Evolutionary conservation across 371 early-diverging fungal species (phyloP).

Genomic region (Coelomomyces lativittatus): DNA sequence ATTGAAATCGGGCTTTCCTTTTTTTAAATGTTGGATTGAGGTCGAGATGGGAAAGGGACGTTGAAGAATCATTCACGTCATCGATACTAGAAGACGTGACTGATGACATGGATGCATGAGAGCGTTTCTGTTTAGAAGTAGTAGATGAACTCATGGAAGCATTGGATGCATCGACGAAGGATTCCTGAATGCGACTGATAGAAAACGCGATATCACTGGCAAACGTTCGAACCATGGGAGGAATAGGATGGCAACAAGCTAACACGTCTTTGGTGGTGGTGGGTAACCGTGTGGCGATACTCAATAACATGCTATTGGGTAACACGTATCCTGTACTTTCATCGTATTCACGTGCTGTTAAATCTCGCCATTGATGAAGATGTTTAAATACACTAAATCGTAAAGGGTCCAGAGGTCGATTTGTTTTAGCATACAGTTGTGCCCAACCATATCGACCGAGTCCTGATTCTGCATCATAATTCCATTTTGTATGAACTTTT

Average conservation of each 20-base stretch:
- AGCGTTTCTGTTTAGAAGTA: too few species aligned
- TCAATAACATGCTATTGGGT: constrained; percentile 72
- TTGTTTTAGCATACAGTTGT: constrained; percentile 41
- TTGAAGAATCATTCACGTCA: too few species aligned
- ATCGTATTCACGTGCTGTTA: constrained; percentile 71
- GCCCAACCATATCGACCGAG: constrained; percentile 61
- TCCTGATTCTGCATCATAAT: constrained; percentile 57
- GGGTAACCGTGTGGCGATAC: constrained; percentile 59
- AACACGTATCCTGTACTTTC: constrained; percentile 63
- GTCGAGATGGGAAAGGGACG: too few species aligned
- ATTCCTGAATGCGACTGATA: constrained; percentile 18
- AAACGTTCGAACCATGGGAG: constrained; percentile 64
- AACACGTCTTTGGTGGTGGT: constrained; percentile 46
- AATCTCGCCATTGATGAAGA: constrained; percentile 79
- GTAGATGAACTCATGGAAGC: background rate
- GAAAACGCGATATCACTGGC: constrained; percentile 52
- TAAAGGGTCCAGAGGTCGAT: constrained; percentile 34
- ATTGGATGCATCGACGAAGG: background rate
- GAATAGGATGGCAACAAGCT: constrained; percentile 62
- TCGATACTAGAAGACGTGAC: too few species aligned
- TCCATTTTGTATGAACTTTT: constrained; percentile 50
- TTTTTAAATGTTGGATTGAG: too few species aligned
- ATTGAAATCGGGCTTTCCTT: too few species aligned
- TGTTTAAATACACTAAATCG: constrained; percentile 63
- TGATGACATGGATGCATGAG: too few species aligned